Conservation (phyloP, 2,329 filamentous ascomycete species). For the Fusarium floridanum region DNA sequence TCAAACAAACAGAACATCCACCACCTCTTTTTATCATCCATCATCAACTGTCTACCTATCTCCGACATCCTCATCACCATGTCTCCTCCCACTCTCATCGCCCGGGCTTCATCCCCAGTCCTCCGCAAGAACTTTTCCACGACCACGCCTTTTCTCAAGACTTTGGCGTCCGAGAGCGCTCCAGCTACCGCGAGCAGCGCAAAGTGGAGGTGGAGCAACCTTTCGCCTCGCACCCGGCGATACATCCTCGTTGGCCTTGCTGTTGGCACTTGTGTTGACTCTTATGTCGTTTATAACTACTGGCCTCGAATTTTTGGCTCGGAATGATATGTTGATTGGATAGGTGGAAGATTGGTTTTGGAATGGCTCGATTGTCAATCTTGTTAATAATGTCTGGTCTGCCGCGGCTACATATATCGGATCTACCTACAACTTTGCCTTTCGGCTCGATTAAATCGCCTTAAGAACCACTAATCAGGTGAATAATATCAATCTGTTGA, state of each 20-base stretch:
- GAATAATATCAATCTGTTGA: not conserved
- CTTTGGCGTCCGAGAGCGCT: slow-evolving; percentile 13
- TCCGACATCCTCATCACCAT: slow-evolving; percentile 22
- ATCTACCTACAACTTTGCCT: slow-evolving; percentile 21
- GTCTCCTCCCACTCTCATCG: slow-evolving; percentile 33
- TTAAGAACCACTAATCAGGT: not conserved
- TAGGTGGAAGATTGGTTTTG: not conserved
- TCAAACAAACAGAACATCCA: slow-evolving; percentile 5
- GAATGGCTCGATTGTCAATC: not conserved
- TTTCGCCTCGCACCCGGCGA: slow-evolving; percentile 45
- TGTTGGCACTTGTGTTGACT: slow-evolving; percentile 39
- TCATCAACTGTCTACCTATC: not conserved
- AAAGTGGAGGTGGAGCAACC: slow-evolving; percentile 46
- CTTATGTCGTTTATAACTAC: slow-evolving; percentile 47
- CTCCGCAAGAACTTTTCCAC: slow-evolving; percentile 42
- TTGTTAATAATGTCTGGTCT: not conserved
- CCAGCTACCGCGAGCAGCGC: not conserved
- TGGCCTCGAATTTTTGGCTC: slow-evolving; percentile 39
- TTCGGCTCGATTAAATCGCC: not conserved
- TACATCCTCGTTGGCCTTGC: slow-evolving; percentile 41
- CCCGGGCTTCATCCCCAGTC: slow-evolving; percentile 33
- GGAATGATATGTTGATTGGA: not conserved
- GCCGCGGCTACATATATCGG: not conserved
- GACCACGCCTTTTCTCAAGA: slow-evolving; percentile 22
- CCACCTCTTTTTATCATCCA: not conserved